Conservation (phyloP, 2,329 filamentous ascomycete genomes). For the Penicillium sp. region DNA sequence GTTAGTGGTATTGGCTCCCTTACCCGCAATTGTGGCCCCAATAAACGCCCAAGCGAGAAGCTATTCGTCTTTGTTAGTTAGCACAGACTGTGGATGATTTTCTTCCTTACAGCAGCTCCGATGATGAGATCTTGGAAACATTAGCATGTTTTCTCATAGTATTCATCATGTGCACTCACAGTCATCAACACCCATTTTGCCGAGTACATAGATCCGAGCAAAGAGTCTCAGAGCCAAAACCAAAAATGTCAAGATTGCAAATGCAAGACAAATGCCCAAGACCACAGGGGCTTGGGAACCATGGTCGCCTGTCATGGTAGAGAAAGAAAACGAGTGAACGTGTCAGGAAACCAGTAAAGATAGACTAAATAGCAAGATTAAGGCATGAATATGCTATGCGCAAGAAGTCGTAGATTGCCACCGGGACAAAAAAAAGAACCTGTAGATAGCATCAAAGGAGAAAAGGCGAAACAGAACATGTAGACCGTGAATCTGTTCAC, state of each 20-base stretch:
- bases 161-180: constrained; percentile 22
- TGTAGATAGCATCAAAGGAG: not conserved
- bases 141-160: not conserved
- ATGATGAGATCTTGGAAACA: constrained; percentile 30
- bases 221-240: constrained; percentile 42
- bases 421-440: constrained; percentile 2
- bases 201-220: constrained; percentile 41
- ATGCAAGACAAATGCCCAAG: constrained; percentile 36
- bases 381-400: not conserved
- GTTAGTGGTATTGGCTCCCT: not conserved
- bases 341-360: constrained; percentile 1
- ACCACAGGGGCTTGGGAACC: constrained; percentile 39
- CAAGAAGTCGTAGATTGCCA: not conserved
- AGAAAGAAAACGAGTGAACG: not conserved
- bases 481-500: not conserved
- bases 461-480: not conserved
- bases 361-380: not conserved
- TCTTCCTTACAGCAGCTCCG: constrained; percentile 29
- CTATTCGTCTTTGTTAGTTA: constrained; percentile 17
- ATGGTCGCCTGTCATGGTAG: constrained; percentile 16
- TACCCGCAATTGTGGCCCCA: constrained; percentile 35
- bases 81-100: not conserved
- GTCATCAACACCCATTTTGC: constrained; percentile 31
- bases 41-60: constrained; percentile 39
- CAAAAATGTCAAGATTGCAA: constrained; percentile 40